Evolutionary conservation across 257 asterid species (phyloP).

Genomic region (Jasminum sambac): DNA sequence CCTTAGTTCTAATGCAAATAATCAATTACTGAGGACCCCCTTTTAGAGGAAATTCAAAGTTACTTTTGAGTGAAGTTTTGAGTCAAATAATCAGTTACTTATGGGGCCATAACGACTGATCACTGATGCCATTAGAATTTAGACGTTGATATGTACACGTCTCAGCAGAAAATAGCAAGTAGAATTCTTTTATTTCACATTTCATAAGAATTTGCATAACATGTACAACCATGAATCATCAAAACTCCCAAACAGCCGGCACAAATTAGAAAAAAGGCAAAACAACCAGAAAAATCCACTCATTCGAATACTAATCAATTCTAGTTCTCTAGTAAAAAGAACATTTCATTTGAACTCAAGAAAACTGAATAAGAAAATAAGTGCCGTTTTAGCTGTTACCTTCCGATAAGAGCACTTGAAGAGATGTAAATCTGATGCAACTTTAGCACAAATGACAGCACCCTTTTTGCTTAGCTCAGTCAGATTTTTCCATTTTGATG

Average conservation of each 20-base stretch:
- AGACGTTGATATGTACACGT: too few relatives aligned
- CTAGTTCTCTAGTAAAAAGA: not conserved
- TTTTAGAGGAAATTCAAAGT: not conserved
- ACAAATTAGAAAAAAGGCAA: not conserved
- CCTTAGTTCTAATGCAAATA: not conserved
- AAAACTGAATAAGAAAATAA: slow-evolving; percentile 9
- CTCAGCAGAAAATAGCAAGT: not conserved
- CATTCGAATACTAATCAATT: not conserved
- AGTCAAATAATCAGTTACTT: not conserved
- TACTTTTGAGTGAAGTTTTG: not conserved
- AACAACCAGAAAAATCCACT: not conserved
- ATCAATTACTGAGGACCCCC: not conserved
- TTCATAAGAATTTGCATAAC: not conserved
- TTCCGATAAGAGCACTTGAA: slow-evolving; percentile 33
- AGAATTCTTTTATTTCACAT: not conserved
- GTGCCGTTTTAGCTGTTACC: slow-evolving; percentile 34
- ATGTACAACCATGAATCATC: not conserved
- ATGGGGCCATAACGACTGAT: not conserved
- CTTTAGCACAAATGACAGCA: slow-evolving; percentile 12
- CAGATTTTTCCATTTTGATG: slow-evolving; percentile 53
- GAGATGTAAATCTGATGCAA: slow-evolving; percentile 13
- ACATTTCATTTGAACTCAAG: slow-evolving; percentile 2
- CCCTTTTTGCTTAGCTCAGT: slow-evolving; percentile 27
- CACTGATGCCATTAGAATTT: not conserved
- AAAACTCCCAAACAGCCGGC: not conserved